These are phyloP conservation scores for Cercospora zeae-maydis DNA, from an alignment of 2,329 filamentous ascomycete species.

Conservation along the genomic window DNA sequence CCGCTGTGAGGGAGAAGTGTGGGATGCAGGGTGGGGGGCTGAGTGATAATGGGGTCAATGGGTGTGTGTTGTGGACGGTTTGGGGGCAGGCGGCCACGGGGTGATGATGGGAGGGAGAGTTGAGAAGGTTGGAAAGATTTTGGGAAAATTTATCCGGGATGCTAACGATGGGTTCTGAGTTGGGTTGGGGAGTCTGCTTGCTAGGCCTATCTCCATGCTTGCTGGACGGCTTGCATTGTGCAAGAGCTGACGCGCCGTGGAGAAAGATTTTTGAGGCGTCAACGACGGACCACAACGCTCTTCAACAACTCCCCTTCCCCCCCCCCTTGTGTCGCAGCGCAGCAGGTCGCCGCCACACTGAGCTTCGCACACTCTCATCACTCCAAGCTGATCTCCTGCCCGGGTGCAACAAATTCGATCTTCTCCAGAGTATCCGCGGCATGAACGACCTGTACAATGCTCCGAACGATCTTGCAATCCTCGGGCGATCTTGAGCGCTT, in stretches of 20 bases:
- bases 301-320: too few relatives aligned
- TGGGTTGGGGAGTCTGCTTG: not conserved
- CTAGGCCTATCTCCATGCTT: not conserved
- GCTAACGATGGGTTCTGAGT: not conserved
- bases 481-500: too few relatives aligned
- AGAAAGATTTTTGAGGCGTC: not conserved
- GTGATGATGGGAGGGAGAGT: not conserved
- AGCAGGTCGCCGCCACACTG: too few relatives aligned
- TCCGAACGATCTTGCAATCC: too few relatives aligned
- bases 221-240: not conserved
- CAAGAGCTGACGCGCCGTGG: not conserved
- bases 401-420: too few relatives aligned
- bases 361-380: too few relatives aligned
- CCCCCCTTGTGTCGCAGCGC: too few relatives aligned
- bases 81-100: not conserved
- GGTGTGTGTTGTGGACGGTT: conserved; percentile 20
- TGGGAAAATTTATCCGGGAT: too few relatives aligned
- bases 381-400: too few relatives aligned
- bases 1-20: conserved; percentile 13
- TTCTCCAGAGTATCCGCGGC: too few relatives aligned
- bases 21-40: conserved; percentile 16
- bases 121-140: not conserved
- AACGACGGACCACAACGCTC: too few relatives aligned
- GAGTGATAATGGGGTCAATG: conserved; percentile 14
- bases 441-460: too few relatives aligned